These are phyloP conservation scores for Schoenoplectus triqueter DNA, from an alignment of 202 grass and related monocot genomes.

Conservation along the genomic window DNA sequence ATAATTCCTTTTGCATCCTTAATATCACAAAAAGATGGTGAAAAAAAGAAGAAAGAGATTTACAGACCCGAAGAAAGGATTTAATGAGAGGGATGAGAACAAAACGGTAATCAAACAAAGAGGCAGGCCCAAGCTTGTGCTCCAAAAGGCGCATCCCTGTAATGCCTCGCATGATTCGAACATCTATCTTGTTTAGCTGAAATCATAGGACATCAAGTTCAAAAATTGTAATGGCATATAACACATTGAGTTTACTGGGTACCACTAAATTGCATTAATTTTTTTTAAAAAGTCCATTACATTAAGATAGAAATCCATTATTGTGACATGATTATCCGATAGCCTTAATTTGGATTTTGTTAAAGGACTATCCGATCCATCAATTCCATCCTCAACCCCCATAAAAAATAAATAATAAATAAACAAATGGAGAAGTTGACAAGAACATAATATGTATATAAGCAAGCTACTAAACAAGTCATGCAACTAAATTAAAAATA, in stretches of 20 bases:
- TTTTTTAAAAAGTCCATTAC: constrained; percentile 8
- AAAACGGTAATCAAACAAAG: constrained; percentile 66
- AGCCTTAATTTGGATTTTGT: background rate
- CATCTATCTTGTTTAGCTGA: constrained; percentile 83
- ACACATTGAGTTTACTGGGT: background rate
- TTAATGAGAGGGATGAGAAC: constrained; percentile 75
- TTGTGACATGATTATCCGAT: background rate
- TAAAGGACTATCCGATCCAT: background rate
- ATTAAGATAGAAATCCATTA: background rate
- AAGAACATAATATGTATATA: background rate
- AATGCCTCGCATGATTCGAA: constrained; percentile 71
- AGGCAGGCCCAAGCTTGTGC: constrained; percentile 60
- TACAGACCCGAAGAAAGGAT: constrained; percentile 68
- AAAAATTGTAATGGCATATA: background rate
- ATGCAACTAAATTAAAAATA: constrained; percentile 9
- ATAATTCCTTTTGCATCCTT: background rate
- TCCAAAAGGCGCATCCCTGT: constrained; percentile 64
- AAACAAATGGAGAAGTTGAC: background rate
- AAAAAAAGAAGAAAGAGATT: background rate
- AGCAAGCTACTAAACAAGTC: background rate
- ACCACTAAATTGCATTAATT: background rate
- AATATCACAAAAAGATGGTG: constrained; percentile 9
- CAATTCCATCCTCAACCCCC: background rate
- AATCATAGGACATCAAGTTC: constrained; percentile 34
- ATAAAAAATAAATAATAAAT: constrained; percentile 6